These are phyloP conservation scores for Venturia nashicola DNA, from an alignment of 2,329 filamentous ascomycete species.

Conservation along the genomic window DNA sequence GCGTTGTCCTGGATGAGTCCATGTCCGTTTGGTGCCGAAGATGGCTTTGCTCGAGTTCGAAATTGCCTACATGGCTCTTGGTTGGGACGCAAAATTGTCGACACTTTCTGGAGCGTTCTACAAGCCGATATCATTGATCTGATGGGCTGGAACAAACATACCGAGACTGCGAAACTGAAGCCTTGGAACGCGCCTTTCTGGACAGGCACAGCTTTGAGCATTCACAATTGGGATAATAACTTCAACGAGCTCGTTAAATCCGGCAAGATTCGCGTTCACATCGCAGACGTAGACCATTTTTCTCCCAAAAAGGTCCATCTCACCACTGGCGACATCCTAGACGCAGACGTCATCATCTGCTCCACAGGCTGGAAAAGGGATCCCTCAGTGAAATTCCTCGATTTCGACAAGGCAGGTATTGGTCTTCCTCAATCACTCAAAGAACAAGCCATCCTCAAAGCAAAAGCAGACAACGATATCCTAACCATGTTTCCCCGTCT, in stretches of 20 bases:
- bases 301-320: conserved; percentile 35
- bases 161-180: conserved; percentile 28
- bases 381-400: conserved; percentile 37
- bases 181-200: conserved; percentile 35
- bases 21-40: conserved; percentile 56
- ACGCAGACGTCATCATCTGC: conserved; percentile 40
- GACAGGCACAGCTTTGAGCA: conserved; percentile 44
- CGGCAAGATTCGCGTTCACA: conserved; percentile 42
- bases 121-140: conserved; percentile 39
- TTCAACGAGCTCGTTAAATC: conserved; percentile 44
- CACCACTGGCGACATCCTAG: conserved; percentile 30
- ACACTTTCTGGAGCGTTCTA: conserved; percentile 44
- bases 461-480: conserved; percentile 38
- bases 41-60: conserved; percentile 44
- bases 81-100: conserved; percentile 43
- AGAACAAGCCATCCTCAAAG: conserved; percentile 15
- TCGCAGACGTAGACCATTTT: conserved; percentile 42
- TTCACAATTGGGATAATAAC: conserved; percentile 45
- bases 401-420: conserved; percentile 12
- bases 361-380: conserved; percentile 45
- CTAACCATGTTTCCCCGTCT: conserved; percentile 41
- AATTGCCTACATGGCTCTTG: conserved; percentile 45
- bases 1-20: conserved; percentile 64
- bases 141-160: conserved; percentile 32
- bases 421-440: conserved; percentile 14